Base-by-base conservation (phyloP, 2,329 filamentous ascomycete genomes). In the Alternaria infectoria region DNA sequence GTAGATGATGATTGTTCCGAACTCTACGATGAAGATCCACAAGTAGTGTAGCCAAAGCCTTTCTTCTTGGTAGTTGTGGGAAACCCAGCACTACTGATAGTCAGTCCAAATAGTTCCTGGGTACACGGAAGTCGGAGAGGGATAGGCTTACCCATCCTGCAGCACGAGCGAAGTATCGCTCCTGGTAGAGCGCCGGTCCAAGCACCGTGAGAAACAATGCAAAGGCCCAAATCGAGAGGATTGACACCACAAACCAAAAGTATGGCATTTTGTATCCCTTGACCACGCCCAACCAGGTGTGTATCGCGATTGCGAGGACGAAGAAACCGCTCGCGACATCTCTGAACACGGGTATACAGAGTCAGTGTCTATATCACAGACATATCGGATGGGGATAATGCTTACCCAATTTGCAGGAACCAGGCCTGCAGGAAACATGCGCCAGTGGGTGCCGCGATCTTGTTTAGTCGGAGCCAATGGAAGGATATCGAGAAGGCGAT, bases 1-100 rank as follows among this genome's bases (percentile, higher is more conserved):
- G 67, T 86, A 86, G 23, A 86, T 79, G 15, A 80, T 70, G 26
- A 86, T 76, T 4, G 84, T 85, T 19, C 83, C 83, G 65, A 86
- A 85, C 69, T 86, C 84, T 46, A 84, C 76, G 44, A 85, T 74
- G 74, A 86, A 86, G 65, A 86, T 85, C 84, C 84, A 87, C 36
- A 86, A 62, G 68, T 86, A 86, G 68, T 86, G 85, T 6, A 83
- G 78, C 80, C 81, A 86, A 5, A 87, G 77, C 7, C 84, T 81
- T 54, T 84, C 82, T 13, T 65, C 57, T 61, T 85, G 81, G 68
- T 79, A 80, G 12, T 79, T 69, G 5, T 75, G 68, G 15, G 82
- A 80, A 9, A 86, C 74, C 85, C 85, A 87, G 69, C 85, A 87
- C 85, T 65, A 15, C 15, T 30, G 10, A 17, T 6, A 30, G 52